phyloP scores from a whole-genome alignment of 768 basidiomycete species.

The Lepiota subincarnata region DNA sequence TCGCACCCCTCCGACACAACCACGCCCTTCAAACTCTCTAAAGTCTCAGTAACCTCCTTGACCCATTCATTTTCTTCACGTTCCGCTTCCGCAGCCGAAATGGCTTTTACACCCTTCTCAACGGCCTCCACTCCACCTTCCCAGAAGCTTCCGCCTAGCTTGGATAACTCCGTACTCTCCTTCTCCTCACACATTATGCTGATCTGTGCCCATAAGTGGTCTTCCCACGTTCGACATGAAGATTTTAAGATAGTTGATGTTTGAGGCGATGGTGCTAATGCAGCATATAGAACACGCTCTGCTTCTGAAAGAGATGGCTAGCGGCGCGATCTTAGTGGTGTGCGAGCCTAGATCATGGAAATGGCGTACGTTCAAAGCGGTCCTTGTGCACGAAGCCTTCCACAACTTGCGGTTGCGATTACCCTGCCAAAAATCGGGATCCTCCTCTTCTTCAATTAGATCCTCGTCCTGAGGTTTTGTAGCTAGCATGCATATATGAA shows the following conservation, averaged over 20 bases:
- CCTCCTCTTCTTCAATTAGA: conserved; percentile 44
- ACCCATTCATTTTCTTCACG: conserved; percentile 62
- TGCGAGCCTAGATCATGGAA: conserved; percentile 6
- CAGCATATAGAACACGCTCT: conserved; percentile 86
- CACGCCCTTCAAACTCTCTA: conserved; percentile 56
- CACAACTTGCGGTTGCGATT: conserved; percentile 77
- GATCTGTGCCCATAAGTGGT: conserved; percentile 91
- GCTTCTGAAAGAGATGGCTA: conserved; percentile 59
- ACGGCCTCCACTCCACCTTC: conserved; percentile 53
- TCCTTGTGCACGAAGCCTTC: conserved; percentile 81
- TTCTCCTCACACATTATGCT: conserved; percentile 80
- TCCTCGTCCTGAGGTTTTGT: conserved; percentile 44
- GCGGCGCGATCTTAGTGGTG: neutral
- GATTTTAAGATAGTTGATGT: conserved; percentile 64
- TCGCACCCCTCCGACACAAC: conserved; percentile 62
- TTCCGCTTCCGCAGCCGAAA: conserved; percentile 23
- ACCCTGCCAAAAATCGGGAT: conserved; percentile 61
- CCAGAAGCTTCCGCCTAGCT: conserved; percentile 80
- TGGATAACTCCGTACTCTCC: conserved; percentile 62
- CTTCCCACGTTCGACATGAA: conserved; percentile 88
- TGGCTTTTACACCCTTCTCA: conserved; percentile 30
- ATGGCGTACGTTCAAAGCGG: conserved; percentile 66
- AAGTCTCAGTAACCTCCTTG: conserved; percentile 51
- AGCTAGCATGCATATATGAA: conserved; percentile 20
- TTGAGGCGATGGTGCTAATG: conserved; percentile 70